Evolutionary conservation across 2,329 filamentous ascomycete species (phyloP).

Genomic region (Mycosphaerelloides madeirae): DNA sequence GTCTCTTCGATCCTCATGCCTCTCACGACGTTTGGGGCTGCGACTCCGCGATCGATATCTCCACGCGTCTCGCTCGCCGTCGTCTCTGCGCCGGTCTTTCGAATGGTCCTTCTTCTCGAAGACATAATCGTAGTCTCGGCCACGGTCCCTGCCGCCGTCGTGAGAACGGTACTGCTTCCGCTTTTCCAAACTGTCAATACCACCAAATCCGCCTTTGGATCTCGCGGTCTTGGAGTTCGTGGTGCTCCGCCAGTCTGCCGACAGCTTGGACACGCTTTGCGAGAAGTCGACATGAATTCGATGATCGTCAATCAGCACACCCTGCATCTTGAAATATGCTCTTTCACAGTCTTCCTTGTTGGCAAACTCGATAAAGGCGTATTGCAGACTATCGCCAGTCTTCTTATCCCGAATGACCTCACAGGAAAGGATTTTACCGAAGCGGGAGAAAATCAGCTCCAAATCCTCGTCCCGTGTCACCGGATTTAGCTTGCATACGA

Average conservation of each 20-base stretch:
- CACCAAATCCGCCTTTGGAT: conserved; percentile 77
- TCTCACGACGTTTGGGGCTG: conserved; percentile 26
- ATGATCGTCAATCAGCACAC: conserved; percentile 91
- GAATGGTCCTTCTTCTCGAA: conserved; percentile 59
- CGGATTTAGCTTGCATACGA: conserved; percentile 97
- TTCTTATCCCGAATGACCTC: conserved; percentile 93
- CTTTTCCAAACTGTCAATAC: conserved; percentile 81
- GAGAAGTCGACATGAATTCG: conserved; percentile 98
- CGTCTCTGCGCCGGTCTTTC: conserved; percentile 13
- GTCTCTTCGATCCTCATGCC: conserved; percentile 16
- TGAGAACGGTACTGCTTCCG: conserved; percentile 81
- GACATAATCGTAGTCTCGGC: conserved; percentile 68
- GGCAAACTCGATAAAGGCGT: conserved; percentile 95
- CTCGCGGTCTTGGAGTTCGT: conserved; percentile 73
- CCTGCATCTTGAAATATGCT: conserved; percentile 98
- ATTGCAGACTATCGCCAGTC: conserved; percentile 91
- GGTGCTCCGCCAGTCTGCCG: conserved; percentile 80
- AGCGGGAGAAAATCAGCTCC: conserved; percentile 92
- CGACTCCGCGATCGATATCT: conserved; percentile 24
- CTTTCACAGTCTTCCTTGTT: conserved; percentile 89
- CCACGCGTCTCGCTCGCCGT: conserved; percentile 7
- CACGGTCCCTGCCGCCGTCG: conserved; percentile 33
- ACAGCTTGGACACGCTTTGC: conserved; percentile 82
- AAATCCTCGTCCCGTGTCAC: conserved; percentile 93
- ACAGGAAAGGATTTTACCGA: conserved; percentile 90